phyloP scores from a whole-genome alignment of 2,329 filamentous ascomycete genomes.

The Colletotrichum simmondsii region DNA sequence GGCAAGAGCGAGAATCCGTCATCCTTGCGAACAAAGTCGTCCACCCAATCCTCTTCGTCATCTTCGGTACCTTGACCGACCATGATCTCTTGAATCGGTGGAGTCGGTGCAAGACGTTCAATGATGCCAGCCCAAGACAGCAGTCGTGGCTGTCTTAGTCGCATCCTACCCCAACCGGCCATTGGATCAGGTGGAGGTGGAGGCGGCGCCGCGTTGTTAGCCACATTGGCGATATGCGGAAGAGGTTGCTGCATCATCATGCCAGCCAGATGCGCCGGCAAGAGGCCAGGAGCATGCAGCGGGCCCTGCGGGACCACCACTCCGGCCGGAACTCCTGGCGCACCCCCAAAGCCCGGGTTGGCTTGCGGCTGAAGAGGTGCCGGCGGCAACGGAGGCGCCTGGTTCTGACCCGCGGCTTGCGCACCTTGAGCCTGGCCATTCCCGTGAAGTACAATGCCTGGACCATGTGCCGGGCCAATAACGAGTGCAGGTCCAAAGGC shows the following conservation, averaged over 20 bases:
- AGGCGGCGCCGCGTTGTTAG: neutral
- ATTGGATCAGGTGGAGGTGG: neutral
- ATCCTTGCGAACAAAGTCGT: neutral
- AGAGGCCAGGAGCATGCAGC: neutral
- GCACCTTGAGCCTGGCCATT: conserved; percentile 2
- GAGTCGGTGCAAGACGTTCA: conserved; percentile 52
- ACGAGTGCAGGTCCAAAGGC: neutral
- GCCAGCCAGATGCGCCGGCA: neutral
- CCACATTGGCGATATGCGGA: conserved; percentile 3
- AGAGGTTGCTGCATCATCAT: neutral
- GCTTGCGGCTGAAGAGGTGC: conserved; percentile 14
- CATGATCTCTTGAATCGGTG: conserved; percentile 42
- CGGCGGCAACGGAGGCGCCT: conserved; percentile 21
- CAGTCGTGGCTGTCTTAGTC: conserved; percentile 39
- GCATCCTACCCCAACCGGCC: conserved; percentile 15
- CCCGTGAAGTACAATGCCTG: neutral
- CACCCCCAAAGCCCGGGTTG: neutral
- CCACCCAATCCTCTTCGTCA: neutral
- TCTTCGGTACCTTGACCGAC: conserved; percentile 1
- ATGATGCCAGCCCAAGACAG: conserved; percentile 55
- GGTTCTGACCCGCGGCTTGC: neutral
- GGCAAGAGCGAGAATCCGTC: conserved; percentile 38
- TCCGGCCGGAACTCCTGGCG: neutral
- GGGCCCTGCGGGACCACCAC: neutral
- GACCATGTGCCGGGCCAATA: conserved; percentile 13